Percentiles rank a stretch among this genome's conserved stretches.
Conservation (phyloP, 1,284 basidiomycete genomes). For the Lentinula novae-zelandiae region DNA sequence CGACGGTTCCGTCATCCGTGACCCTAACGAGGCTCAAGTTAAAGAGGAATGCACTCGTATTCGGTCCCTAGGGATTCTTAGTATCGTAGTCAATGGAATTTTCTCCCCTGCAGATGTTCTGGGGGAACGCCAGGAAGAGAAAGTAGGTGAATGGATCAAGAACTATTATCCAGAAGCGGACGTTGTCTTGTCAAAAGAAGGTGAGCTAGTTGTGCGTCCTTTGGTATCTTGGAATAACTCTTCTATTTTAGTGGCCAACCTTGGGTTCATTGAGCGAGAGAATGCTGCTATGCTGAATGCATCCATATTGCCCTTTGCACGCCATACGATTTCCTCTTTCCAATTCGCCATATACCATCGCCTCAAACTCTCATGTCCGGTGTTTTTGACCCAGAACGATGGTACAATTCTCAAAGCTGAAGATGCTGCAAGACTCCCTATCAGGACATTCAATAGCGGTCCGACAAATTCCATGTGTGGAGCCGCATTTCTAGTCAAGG, state of each 20-base stretch:
- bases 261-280: constrained; percentile 58
- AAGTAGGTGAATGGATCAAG: constrained; percentile 37
- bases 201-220: background rate
- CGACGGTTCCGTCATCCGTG: constrained; percentile 43
- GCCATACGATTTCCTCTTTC: constrained; percentile 49
- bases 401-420: constrained; percentile 51
- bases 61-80: constrained; percentile 32
- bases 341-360: constrained; percentile 38
- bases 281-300: constrained; percentile 63
- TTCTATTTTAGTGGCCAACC: constrained; percentile 36
- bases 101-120: constrained; percentile 45
- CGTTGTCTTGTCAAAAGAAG: constrained; percentile 29
- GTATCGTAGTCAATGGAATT: constrained; percentile 46
- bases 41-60: constrained; percentile 35
- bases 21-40: constrained; percentile 37
- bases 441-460: constrained; percentile 60
- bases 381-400: constrained; percentile 61
- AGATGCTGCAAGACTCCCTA: constrained; percentile 52
- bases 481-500: constrained; percentile 47
- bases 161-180: constrained; percentile 39
- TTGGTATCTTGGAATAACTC: background rate
- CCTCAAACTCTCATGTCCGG: constrained; percentile 47
- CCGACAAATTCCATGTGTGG: constrained; percentile 68
- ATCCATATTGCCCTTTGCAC: constrained; percentile 53
- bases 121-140: constrained; percentile 40